These are phyloP conservation scores for Sarocladium strictum DNA, from an alignment of 2,329 filamentous ascomycete species.

Conservation along the genomic window DNA sequence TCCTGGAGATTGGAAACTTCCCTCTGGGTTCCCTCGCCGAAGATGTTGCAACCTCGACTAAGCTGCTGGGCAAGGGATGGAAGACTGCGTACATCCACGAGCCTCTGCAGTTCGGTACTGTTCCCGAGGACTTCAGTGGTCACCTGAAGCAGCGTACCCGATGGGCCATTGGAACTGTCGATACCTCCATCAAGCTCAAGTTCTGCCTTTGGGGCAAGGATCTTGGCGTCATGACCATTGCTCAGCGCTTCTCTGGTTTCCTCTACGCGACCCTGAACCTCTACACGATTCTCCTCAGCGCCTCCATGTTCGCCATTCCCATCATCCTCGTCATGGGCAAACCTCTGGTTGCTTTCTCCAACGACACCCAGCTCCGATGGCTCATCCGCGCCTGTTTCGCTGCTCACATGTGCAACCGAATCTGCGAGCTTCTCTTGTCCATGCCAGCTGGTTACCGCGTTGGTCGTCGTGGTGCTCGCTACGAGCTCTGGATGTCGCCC, in stretches of 20 bases:
- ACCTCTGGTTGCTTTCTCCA: conserved; percentile 50
- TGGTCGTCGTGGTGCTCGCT: conserved; percentile 48
- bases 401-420: conserved; percentile 41
- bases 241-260: conserved; percentile 54
- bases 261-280: conserved; percentile 49
- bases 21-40: conserved; percentile 54
- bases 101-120: conserved; percentile 52
- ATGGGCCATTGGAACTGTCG: conserved; percentile 51
- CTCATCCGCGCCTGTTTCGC: conserved; percentile 51
- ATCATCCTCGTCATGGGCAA: conserved; percentile 52
- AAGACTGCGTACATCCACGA: conserved; percentile 56
- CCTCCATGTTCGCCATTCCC: conserved; percentile 53
- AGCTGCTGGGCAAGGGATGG: conserved; percentile 56
- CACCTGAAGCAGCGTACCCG: conserved; percentile 53
- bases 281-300: conserved; percentile 48
- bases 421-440: conserved; percentile 53
- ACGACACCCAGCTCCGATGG: conserved; percentile 49
- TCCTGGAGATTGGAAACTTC: conserved; percentile 57
- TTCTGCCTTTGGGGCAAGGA: conserved; percentile 51
- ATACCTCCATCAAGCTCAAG: conserved; percentile 53
- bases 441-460: conserved; percentile 54
- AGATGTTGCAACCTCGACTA: conserved; percentile 52
- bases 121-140: conserved; percentile 49
- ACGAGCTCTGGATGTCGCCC: conserved; percentile 58
- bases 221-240: conserved; percentile 46